Evolutionary conservation across 805 yeast genomes (phyloP), one percentile per base, ranked within the genome.

Genomic region (Wickerhamiella slavikovae): DNA sequence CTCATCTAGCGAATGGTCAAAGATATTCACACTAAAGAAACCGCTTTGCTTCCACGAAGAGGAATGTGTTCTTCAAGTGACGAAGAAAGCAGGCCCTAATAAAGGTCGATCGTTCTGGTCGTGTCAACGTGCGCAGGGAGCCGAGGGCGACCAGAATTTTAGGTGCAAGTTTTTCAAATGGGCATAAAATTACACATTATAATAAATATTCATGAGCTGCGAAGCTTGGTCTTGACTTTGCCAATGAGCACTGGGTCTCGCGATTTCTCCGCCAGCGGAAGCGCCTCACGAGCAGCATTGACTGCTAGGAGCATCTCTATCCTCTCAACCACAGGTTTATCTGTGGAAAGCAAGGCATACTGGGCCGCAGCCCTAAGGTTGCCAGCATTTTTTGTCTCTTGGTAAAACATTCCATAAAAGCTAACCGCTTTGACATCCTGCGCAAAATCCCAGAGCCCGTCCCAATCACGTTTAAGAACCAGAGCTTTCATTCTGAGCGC

Each of bases 321-420:
- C 10, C 27, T 11, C 7, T 25, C 27, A 5, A 13, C n/a, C 10
- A 6, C 10, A 10, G 27, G 19, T 10, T 11, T 9, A 17, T 15
- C 4, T 4, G 27, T 17, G 20, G 77, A 68, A 48, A 67, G 51
- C 12, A 57, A 52, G 13, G 80, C 62, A 40, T 72, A 78, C 13
- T 52, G 43, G 0, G 71, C 60, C 1, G 85, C 78, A 28, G 70
- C 70, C 15, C 65, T 54, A 22, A 58, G 51, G 19, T 72, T 71
- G 0, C 70, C 76, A 3, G 62, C 55, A 31, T 57, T 58, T 24
- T 64, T 41, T 22, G 72, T 60, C 22, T 66, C 63, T 11, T 61
- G 54, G 32, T 58, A 75, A 38, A 80, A 70, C 1, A 74, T 70
- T 35, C 59, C 61, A 35, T 71, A 72, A 0, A 85, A 82, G 24